Conservation (phyloP, 169 alveolate genomes). For the Fabrea salina region DNA sequence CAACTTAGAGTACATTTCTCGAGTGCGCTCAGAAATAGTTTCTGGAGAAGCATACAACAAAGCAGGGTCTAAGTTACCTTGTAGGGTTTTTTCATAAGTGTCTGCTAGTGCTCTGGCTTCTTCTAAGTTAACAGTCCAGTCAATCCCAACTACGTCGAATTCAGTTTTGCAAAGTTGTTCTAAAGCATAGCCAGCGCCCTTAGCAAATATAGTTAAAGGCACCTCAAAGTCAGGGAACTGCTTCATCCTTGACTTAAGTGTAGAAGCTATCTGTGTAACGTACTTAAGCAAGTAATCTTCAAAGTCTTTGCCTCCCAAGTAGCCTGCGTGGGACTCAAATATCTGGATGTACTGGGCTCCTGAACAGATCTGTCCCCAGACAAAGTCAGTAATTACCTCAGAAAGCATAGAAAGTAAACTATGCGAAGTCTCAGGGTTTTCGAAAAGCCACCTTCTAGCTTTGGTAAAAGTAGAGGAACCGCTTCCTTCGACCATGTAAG, state of each 20-base stretch:
- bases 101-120: constrained; percentile 20
- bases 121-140: constrained; percentile 34
- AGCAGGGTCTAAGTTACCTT: constrained; percentile 48
- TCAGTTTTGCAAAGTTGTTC: constrained; percentile 19
- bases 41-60: constrained; percentile 37
- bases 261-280: constrained; percentile 34
- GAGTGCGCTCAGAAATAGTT: constrained; percentile 18
- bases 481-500: constrained; percentile 80
- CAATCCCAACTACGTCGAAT: constrained; percentile 38
- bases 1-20: constrained; percentile 13
- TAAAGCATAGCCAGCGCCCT: constrained; percentile 9
- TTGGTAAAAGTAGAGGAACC: constrained; percentile 52
- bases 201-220: constrained; percentile 43
- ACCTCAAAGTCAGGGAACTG: background rate
- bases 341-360: constrained; percentile 81
- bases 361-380: constrained; percentile 66
- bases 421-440: constrained; percentile 57
- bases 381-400: constrained; percentile 52
- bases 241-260: constrained; percentile 12
- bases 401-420: constrained; percentile 53
- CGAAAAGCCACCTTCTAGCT: constrained; percentile 53
- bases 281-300: constrained; percentile 43
- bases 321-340: constrained; percentile 55
- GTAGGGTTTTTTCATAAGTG: constrained; percentile 28
- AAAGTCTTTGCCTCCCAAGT: constrained; percentile 42